A percentile compares a stretch with the other conserved stretches of the same genome.
Evolutionary conservation across 2,329 filamentous ascomycete species (phyloP).

Genomic region (Ophidiomyces ophidiicola): DNA sequence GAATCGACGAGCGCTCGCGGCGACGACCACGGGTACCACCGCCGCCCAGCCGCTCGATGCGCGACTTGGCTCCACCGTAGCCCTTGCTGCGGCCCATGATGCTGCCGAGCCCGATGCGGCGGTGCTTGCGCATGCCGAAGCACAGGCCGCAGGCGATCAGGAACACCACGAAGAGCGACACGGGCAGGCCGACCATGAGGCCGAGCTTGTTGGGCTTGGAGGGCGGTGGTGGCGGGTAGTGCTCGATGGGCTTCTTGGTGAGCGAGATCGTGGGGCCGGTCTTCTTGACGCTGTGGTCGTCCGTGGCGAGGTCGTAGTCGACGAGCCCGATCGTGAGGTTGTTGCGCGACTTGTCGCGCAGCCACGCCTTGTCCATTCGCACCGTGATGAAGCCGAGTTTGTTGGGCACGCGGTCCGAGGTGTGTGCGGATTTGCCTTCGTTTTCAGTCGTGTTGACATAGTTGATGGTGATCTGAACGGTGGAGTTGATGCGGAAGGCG

Average conservation of each 20-base stretch:
- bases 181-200: conserved; percentile 33
- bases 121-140: conserved; percentile 32
- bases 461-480: conserved; percentile 24
- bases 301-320: conserved; percentile 20
- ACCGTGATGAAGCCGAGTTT: conserved; percentile 30
- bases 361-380: conserved; percentile 30
- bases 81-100: conserved; percentile 28
- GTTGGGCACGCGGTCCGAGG: conserved; percentile 27
- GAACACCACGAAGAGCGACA: conserved; percentile 28
- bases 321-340: conserved; percentile 30
- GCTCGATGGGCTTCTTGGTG: conserved; percentile 23
- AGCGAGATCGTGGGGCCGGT: conserved; percentile 29
- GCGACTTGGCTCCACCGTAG: conserved; percentile 29
- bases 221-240: conserved; percentile 25
- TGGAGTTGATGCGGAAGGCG: conserved; percentile 23
- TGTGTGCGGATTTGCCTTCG: conserved; percentile 26
- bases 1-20: conserved; percentile 18
- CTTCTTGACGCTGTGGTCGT: conserved; percentile 18
- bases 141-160: conserved; percentile 28
- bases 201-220: conserved; percentile 24
- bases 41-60: conserved; percentile 25
- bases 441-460: conserved; percentile 25
- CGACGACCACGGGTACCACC: conserved; percentile 15
- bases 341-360: conserved; percentile 28
- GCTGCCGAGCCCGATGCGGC: conserved; percentile 27